Percentiles rank a stretch among this genome's conserved stretches.
These are phyloP conservation scores for Trichophyton simii DNA, from an alignment of 2,329 filamentous ascomycete species.

Conservation along the genomic window DNA sequence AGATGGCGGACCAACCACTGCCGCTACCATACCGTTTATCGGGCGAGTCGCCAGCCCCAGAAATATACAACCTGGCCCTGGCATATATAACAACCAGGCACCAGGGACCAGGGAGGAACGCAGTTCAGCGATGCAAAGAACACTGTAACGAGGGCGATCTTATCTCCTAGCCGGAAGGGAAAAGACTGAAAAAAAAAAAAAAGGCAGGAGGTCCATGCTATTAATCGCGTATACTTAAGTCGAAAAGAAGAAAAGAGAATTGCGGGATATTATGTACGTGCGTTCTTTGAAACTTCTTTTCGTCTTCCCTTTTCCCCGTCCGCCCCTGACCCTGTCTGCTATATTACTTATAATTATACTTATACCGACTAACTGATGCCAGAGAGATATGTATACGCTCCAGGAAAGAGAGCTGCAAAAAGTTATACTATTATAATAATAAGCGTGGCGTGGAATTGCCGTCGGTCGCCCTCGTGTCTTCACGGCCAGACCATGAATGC, in stretches of 20 bases:
- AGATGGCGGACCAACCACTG: background rate
- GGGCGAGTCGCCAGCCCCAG: background rate
- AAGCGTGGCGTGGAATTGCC: background rate
- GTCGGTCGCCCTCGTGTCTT: background rate
- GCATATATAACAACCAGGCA: background rate
- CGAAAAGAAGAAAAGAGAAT: background rate
- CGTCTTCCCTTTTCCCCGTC: background rate
- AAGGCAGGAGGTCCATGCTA: background rate
- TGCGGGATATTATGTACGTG: constrained; percentile 3
- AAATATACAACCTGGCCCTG: background rate
- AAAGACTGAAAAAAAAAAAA: background rate
- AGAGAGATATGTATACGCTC: background rate
- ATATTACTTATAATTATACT: background rate
- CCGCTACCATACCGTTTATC: background rate
- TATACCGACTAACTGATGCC: background rate
- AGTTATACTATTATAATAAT: background rate
- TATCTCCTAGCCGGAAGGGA: background rate
- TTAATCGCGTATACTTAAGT: background rate
- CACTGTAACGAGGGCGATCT: background rate
- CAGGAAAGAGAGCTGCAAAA: background rate
- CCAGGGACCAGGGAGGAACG: background rate
- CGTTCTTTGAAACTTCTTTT: constrained; percentile 3
- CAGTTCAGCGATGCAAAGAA: background rate
- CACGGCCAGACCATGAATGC: background rate
- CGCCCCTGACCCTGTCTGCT: background rate